Percentiles rank a stretch among this genome's conserved stretches.
Evolutionary conservation across 176 grass and related monocot species (phyloP).

Genomic region (Cymbopogon citratus): DNA sequence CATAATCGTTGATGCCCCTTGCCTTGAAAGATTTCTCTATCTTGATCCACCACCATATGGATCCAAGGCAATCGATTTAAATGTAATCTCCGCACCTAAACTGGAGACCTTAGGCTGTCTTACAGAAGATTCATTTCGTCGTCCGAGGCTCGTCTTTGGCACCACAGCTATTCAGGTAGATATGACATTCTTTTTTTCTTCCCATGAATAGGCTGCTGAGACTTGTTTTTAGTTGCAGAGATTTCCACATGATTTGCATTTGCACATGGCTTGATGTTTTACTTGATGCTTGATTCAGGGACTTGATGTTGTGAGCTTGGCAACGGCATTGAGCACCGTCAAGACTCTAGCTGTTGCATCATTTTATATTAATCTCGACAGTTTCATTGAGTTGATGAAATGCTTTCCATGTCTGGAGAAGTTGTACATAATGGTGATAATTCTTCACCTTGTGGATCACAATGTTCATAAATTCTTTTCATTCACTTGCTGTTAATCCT

Average conservation of each 20-base stretch:
- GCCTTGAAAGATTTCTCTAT: too few species aligned
- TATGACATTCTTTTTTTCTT: too few species aligned
- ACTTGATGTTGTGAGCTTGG: background rate
- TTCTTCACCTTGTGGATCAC: background rate
- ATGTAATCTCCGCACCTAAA: too few species aligned
- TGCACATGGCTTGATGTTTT: background rate
- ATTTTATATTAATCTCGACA: background rate
- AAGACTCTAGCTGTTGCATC: background rate
- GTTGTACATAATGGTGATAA: background rate
- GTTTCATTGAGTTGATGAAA: background rate
- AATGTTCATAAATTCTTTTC: background rate
- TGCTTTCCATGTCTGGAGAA: conserved; percentile 9
- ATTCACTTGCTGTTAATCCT: background rate
- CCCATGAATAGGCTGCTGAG: too few species aligned
- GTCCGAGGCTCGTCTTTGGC: too few species aligned
- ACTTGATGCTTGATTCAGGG: background rate
- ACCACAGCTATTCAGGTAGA: too few species aligned
- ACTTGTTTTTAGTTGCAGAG: too few species aligned
- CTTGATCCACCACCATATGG: too few species aligned
- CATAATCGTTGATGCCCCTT: too few species aligned
- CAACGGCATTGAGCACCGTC: background rate
- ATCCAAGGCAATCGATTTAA: too few species aligned
- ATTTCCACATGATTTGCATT: background rate
- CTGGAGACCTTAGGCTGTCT: too few species aligned
- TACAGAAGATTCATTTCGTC: too few species aligned